Evolutionary conservation across 768 basidiomycete species (phyloP).

Genomic region (Leccinum pellstonianum): DNA sequence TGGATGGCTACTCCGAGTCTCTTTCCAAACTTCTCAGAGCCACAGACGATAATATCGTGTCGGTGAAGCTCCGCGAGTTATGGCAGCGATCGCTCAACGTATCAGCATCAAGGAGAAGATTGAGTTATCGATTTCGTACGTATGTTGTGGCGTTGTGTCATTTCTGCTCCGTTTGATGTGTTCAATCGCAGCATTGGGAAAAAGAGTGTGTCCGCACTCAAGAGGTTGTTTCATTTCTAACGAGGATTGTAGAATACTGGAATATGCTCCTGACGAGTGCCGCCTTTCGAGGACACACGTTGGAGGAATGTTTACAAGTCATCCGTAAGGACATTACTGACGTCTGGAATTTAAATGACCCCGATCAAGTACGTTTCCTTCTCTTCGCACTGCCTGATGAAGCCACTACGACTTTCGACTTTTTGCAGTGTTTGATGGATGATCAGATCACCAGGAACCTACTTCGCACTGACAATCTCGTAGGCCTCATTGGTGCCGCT

Average conservation of each 20-base stretch:
- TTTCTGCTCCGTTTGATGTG: too few relatives aligned
- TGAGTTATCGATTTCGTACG: too few relatives aligned
- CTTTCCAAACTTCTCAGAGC: too few relatives aligned
- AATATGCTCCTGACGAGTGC: slow-evolving; percentile 5
- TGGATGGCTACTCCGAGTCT: too few relatives aligned
- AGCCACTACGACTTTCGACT: neutral
- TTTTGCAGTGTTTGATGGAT: slow-evolving; percentile 10
- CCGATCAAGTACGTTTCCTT: slow-evolving; percentile 4
- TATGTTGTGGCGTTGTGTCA: too few relatives aligned
- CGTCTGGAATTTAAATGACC: slow-evolving; percentile 17
- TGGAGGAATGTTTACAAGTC: slow-evolving; percentile 11
- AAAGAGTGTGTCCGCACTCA: too few relatives aligned
- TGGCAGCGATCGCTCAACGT: too few relatives aligned
- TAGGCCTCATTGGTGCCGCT: neutral
- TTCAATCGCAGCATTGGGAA: too few relatives aligned
- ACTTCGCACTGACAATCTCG: slow-evolving; percentile 4
- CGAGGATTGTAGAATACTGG: slow-evolving; percentile 7
- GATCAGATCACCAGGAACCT: slow-evolving; percentile 1
- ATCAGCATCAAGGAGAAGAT: too few relatives aligned
- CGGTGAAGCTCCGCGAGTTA: too few relatives aligned
- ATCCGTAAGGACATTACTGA: slow-evolving; percentile 11
- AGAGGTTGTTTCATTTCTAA: too few relatives aligned
- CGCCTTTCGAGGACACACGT: slow-evolving; percentile 7
- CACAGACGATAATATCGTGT: too few relatives aligned
- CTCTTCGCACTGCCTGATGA: neutral